A percentile compares a stretch with the other conserved stretches of the same genome.
Conservation (phyloP, 305 asterid species). For the Solanum hybrid region DNA sequence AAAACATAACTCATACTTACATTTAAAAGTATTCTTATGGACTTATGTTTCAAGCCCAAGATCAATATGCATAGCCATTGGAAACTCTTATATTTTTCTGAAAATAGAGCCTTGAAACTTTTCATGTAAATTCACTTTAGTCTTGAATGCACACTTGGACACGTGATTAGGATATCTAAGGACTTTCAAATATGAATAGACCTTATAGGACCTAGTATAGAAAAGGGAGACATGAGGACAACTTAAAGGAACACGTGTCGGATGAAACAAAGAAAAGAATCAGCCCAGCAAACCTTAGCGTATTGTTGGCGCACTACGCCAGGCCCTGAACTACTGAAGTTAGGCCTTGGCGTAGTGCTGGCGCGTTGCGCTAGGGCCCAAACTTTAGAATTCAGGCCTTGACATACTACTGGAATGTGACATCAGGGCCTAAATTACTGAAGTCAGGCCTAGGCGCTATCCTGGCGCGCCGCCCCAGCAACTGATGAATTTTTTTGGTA, state of each 20-base stretch:
- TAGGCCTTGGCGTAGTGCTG: not conserved
- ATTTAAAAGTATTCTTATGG: not conserved
- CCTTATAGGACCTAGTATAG: not conserved
- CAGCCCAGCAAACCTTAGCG: not conserved
- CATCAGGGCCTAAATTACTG: not conserved
- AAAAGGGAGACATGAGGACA: not conserved
- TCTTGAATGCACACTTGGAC: not conserved
- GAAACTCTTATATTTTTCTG: not conserved
- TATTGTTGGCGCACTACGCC: not conserved
- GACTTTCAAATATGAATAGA: not conserved
- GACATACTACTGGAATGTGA: not conserved
- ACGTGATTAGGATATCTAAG: not conserved
- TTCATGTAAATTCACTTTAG: not conserved
- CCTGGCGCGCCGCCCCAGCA: not conserved
- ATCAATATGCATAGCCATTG: not conserved
- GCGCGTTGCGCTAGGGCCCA: not conserved
- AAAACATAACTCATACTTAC: not conserved
- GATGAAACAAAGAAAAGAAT: not conserved
- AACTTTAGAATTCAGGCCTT: not conserved
- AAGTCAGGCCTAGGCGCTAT: not conserved
- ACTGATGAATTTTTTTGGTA: not conserved
- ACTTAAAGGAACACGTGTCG: not conserved
- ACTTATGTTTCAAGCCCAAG: not conserved
- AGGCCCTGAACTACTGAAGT: no score
- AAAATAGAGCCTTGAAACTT: not conserved